Base-by-base conservation (phyloP, 2,329 filamentous ascomycete species). In the Cladosporium austrohemisphaericum region DNA sequence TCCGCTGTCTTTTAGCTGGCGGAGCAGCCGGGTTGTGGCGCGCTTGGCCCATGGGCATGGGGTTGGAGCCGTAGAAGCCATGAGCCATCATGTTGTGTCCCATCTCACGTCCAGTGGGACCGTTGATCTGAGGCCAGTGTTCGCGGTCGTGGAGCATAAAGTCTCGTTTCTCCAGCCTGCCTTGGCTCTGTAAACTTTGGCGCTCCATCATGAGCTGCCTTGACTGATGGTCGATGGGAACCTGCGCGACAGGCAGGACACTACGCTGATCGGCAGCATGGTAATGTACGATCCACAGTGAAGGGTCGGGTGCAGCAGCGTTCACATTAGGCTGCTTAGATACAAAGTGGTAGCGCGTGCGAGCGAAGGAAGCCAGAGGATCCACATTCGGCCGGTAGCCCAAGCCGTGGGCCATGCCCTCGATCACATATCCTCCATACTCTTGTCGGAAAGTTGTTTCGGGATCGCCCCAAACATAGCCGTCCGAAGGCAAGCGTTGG, bases 281-380 rank as follows among this genome's bases (percentile, higher is more conserved):
- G 67, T 96, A 97, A 71, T 96, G 91, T 23, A 95, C 82, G 47
- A 98, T 83, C 85, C 90, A 97, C 13, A 97, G 76, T 52, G 84
- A 86, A 20, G 87, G 82, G 65, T 97, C 91, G 40, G 86, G 79
- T 53, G 82, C 80, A 11, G 85, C 81, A 35, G 81, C 77, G 58
- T 83, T 85, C 23, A 84, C 81, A 46, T 84, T 83, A 1, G 84
- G 81, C n/a, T 76, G 75, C 60, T 85, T 87, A n/a, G 84, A 82
- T 32, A 86, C 74, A 32, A 98, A 80, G 55, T 92, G 88, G 71
- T 95, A 97, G 56, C 92, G 86, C 60, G 86, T 84, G 60, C 92
- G 84, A 44, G 85, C 82, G 67, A 95, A 91, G 22, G 81, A 79
- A 35, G 91, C 83, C 40, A 86, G 71, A 32, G 80, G 79, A 64